phyloP scores from a whole-genome alignment of 2,329 filamentous ascomycete species.

The Pyrenochaeta sp. region DNA sequence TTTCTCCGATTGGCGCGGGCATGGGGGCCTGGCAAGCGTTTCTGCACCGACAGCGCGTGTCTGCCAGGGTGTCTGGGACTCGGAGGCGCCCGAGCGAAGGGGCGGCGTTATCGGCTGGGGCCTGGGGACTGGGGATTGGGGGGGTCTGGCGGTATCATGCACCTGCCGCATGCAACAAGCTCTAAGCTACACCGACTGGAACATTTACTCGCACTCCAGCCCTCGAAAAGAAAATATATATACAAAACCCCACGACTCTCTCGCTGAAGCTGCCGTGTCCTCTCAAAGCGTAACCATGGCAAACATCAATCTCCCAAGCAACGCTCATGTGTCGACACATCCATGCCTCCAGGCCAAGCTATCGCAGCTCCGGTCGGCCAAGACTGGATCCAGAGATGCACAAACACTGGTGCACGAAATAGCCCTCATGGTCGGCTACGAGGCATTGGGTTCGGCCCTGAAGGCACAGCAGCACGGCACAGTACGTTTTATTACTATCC shows the following conservation, averaged over 20 bases:
- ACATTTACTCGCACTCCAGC: background rate
- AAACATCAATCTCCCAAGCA: conserved; percentile 55
- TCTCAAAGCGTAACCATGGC: conserved; percentile 32
- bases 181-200: background rate
- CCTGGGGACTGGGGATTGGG: no score
- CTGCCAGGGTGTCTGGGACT: conserved; percentile 2
- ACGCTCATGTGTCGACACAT: conserved; percentile 80
- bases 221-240: background rate
- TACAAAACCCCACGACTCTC: background rate
- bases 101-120: conserved; percentile 14
- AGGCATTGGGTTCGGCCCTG: conserved; percentile 76
- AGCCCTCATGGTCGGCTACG: conserved; percentile 79
- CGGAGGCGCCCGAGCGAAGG: conserved; percentile 17
- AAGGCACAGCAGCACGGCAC: conserved; percentile 66
- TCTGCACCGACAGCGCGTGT: conserved; percentile 1
- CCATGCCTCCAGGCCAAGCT: conserved; percentile 90
- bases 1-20: conserved; percentile 16
- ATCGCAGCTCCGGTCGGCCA: conserved; percentile 81
- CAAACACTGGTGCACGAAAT: conserved; percentile 88
- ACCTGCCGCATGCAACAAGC: conserved; percentile 19
- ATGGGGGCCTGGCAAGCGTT: conserved; percentile 2
- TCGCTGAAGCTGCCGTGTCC: background rate
- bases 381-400: conserved; percentile 76
- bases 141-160: conserved; percentile 15
- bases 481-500: conserved; percentile 58